Evolutionary conservation across 495 filamentous ascomycete genomes (phyloP).

Genomic region (Cenococcum geophilum): DNA sequence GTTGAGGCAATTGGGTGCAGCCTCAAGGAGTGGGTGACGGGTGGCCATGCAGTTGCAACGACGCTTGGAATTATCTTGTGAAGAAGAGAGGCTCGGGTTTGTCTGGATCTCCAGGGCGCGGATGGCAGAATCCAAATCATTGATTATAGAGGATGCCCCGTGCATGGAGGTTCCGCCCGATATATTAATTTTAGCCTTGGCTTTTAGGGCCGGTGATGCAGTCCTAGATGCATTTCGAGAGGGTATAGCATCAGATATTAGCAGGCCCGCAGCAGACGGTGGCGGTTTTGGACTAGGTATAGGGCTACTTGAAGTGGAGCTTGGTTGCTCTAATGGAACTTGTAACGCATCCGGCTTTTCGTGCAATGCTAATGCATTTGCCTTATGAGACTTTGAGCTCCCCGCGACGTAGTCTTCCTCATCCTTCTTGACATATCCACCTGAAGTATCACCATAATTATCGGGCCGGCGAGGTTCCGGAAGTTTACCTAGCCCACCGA

Average conservation of each 20-base stretch:
- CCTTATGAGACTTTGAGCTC: conserved; percentile 28
- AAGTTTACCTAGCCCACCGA: conserved; percentile 51
- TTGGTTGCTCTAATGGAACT: conserved; percentile 30
- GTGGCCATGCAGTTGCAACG: conserved; percentile 81
- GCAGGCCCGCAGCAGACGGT: conserved; percentile 63
- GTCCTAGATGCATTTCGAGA: conserved; percentile 47
- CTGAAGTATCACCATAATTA: conserved; percentile 50
- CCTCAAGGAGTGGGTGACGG: conserved; percentile 74
- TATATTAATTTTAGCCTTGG: conserved; percentile 57
- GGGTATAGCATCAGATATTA: conserved; percentile 63
- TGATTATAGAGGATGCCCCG: conserved; percentile 64
- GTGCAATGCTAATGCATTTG: conserved; percentile 39
- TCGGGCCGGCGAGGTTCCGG: conserved; percentile 55
- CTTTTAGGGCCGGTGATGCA: conserved; percentile 41
- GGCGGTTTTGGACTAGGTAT: conserved; percentile 49
- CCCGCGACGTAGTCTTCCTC: conserved; percentile 59
- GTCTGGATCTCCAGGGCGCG: conserved; percentile 84
- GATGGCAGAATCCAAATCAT: conserved; percentile 86
- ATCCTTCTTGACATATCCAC: conserved; percentile 57
- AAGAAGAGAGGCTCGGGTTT: conserved; percentile 60
- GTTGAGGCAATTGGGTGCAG: conserved; percentile 84
- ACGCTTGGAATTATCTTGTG: conserved; percentile 43
- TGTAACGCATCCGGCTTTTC: conserved; percentile 40
- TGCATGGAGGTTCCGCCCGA: conserved; percentile 71
- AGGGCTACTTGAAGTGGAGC: conserved; percentile 34